Evolutionary conservation across 345 rosid species (phyloP).

Genomic region (Citropsis articulata): DNA sequence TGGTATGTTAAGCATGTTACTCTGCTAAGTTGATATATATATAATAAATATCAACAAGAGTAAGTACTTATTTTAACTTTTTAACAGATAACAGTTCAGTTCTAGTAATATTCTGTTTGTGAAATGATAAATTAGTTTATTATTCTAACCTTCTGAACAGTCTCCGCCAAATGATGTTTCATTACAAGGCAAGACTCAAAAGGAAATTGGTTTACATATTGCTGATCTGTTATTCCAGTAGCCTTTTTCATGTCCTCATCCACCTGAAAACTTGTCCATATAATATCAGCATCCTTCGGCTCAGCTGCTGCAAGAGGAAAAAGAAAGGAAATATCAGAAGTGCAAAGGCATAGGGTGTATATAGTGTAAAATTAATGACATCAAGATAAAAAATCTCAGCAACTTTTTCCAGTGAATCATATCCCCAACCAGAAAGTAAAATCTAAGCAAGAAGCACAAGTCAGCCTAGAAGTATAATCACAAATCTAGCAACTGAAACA

Average conservation of each 20-base stretch:
- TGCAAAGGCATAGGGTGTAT: not conserved
- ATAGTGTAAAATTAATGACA: not conserved
- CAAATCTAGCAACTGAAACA: constrained; percentile 7
- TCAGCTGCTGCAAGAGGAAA: constrained; percentile 55
- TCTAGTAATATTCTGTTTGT: not conserved
- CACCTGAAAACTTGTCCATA: constrained; percentile 90
- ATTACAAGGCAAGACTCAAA: constrained; percentile 94
- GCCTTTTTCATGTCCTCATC: constrained; percentile 74
- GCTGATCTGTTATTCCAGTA: constrained; percentile 72
- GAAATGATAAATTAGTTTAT: constrained; percentile 3
- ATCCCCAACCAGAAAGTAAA: not conserved
- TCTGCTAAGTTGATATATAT: not conserved
- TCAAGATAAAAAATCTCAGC: not conserved
- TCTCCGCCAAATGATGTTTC: constrained; percentile 98
- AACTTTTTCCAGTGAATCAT: not conserved
- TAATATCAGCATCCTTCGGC: constrained; percentile 77
- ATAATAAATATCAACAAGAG: not conserved
- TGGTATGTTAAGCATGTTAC: not conserved
- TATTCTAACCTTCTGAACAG: constrained; percentile 64
- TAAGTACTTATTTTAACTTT: not conserved
- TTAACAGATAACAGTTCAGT: not conserved
- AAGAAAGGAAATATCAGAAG: not conserved
- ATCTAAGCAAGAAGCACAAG: not conserved
- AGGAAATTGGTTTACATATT: constrained; percentile 82
- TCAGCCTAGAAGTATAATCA: not conserved